A percentile compares a stretch with the other conserved stretches of the same genome.
Conservation (phyloP, 2,329 filamentous ascomycete genomes). For the Alternaria consortialis region DNA sequence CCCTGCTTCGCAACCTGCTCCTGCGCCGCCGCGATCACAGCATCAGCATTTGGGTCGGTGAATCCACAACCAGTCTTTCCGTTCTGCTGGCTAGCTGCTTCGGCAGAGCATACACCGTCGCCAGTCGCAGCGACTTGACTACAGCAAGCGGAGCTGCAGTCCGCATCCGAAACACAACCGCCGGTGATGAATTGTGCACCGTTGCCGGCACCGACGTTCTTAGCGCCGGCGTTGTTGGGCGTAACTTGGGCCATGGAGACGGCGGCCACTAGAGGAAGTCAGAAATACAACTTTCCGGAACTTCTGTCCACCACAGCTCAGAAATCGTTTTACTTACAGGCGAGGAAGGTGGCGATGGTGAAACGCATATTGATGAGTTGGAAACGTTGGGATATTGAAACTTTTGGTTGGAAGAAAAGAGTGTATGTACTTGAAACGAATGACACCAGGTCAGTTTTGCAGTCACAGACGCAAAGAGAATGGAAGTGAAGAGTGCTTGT, state of each 20-base stretch:
- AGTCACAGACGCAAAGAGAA: constrained; percentile 41
- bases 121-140: constrained; percentile 30
- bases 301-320: neutral
- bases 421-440: constrained; percentile 28
- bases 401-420: constrained; percentile 10
- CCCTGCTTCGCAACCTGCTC: constrained; percentile 41
- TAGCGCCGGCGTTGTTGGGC: constrained; percentile 39
- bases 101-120: constrained; percentile 40
- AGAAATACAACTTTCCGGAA: neutral
- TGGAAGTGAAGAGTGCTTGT: constrained; percentile 13
- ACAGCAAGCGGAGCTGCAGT: constrained; percentile 42
- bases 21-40: constrained; percentile 42
- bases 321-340: constrained; percentile 9
- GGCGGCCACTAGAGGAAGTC: constrained; percentile 20
- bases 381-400: neutral
- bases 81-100: constrained; percentile 40
- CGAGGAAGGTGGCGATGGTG: constrained; percentile 25
- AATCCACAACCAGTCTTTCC: constrained; percentile 46
- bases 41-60: constrained; percentile 37
- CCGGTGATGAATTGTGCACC: constrained; percentile 45
- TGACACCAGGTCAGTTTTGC: constrained; percentile 42
- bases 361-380: constrained; percentile 27
- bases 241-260: constrained; percentile 31
- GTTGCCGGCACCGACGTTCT: constrained; percentile 39
- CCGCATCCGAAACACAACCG: constrained; percentile 40